Evolutionary conservation across 148 eudicot species (phyloP).

Genomic region (Chenopodium quinoa): DNA sequence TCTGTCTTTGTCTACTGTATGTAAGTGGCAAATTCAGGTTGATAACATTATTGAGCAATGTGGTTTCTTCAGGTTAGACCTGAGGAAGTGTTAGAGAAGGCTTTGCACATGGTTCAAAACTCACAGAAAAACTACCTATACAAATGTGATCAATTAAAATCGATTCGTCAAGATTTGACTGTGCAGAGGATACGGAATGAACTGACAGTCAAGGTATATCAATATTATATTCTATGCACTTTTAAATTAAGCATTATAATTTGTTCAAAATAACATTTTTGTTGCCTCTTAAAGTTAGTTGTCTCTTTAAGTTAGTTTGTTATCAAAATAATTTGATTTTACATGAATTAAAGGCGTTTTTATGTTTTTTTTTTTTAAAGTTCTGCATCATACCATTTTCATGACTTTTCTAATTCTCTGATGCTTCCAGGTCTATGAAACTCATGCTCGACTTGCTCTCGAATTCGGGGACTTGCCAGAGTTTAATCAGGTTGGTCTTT

Average conservation of each 20-base stretch:
- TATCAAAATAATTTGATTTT: not conserved
- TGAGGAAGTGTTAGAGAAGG: slow-evolving; percentile 85
- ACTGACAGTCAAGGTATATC: slow-evolving; percentile 80
- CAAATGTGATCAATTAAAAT: slow-evolving; percentile 95
- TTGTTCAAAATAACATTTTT: not conserved
- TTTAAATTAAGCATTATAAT: not conserved
- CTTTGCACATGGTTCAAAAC: slow-evolving; percentile 74
- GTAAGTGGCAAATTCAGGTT: not conserved
- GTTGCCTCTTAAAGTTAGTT: not conserved
- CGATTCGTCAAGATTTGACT: slow-evolving; percentile 95
- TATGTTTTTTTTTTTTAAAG: not conserved
- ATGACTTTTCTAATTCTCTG: not conserved
- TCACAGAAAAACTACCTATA: slow-evolving; percentile 79
- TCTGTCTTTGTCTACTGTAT: not conserved
- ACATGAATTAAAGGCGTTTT: not conserved
- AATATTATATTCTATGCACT: not conserved
- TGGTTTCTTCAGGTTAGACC: slow-evolving; percentile 80
- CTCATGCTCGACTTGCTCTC: slow-evolving; percentile 94
- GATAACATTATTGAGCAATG: slow-evolving; percentile 9
- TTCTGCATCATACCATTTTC: not conserved
- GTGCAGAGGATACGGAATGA: slow-evolving; percentile 93
- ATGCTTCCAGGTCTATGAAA: slow-evolving; percentile 77
- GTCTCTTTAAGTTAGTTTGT: not conserved
- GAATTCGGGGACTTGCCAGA: slow-evolving; percentile 95
- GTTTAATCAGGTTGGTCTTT: slow-evolving; percentile 73